Evolutionary conservation across 208 protist genomes (phyloP), one percentile per base, ranked within the genome.

Genomic region (Leishmania gerbilli): DNA sequence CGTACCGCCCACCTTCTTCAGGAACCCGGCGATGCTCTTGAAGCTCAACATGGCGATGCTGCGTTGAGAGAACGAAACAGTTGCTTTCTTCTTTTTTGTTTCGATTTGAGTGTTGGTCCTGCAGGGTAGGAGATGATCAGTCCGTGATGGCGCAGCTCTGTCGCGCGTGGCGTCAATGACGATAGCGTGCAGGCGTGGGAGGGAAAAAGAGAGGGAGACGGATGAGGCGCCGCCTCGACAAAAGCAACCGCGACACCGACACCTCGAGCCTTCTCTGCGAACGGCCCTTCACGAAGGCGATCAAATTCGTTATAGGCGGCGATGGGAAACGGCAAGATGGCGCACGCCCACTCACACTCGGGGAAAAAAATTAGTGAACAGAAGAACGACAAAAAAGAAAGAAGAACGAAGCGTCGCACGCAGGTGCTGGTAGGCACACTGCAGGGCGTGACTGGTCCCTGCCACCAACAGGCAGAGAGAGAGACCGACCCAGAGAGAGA

Each of bases 11-110:
- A 91, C 90, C 47, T 87, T 89, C 79, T 90, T 91, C 34, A 93
- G 82, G 83, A 91, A 93, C 31, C 77, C 80, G 1, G 87, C 81
- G 60, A 93, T 91, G 27, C 85, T 86, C 55, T 85, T 84, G 71
- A 94, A 94, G 74, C 87, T 91, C 24, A 94, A 69, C 91, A 94
- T 94, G 37, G 56, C 40, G 53, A 45, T 34, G 15, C 11, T 13
- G 24, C 42, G 69, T 45, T 31, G 62, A 21, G 15, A 40, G 27
- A 74, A 37, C 9, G 40, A 74, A 31, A 51, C 3, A 55, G 69
- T 47, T 47, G 40, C 67, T 27, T 34, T n/a, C 13, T 19, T 27
- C 45, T 19, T 74, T 34, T 71, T 47, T 13, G 37, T 11, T 34
- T 42, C 8, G 45, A 31, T 49, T 49, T 34, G 31, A 69, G 37